These are phyloP conservation scores for Kalmanozyma brasiliensis DNA, from an alignment of 1,284 basidiomycete genomes.

Conservation along the genomic window DNA sequence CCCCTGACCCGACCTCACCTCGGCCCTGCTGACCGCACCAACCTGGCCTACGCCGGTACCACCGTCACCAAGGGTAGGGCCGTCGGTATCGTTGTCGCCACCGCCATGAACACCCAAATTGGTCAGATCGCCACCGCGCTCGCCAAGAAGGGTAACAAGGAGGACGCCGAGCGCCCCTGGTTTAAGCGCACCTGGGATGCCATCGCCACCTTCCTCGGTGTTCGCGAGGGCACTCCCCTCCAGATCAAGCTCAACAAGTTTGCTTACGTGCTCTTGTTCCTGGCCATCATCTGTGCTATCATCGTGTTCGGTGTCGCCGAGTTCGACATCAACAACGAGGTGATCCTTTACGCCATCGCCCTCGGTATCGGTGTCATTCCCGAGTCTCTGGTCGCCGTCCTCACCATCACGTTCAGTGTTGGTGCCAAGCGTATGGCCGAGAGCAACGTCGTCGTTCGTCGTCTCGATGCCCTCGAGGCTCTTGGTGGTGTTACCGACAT, in stretches of 20 bases:
- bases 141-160: constrained; percentile 31
- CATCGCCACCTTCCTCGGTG: constrained; percentile 67
- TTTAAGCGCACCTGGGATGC: constrained; percentile 53
- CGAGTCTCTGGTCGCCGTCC: constrained; percentile 69
- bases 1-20: constrained; percentile 45
- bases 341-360: constrained; percentile 70
- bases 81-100: constrained; percentile 57
- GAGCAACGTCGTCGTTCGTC: constrained; percentile 60
- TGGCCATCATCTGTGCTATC: constrained; percentile 72
- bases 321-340: constrained; percentile 68
- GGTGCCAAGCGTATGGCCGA: constrained; percentile 64
- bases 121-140: constrained; percentile 62
- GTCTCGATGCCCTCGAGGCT: constrained; percentile 62
- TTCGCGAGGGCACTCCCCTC: constrained; percentile 73
- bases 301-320: constrained; percentile 72
- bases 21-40: constrained; percentile 56
- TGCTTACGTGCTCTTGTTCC: constrained; percentile 74
- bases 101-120: constrained; percentile 57
- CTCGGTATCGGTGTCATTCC: constrained; percentile 65
- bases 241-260: constrained; percentile 76
- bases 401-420: constrained; percentile 59
- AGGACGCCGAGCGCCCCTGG: constrained; percentile 25
- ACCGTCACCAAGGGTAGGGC: constrained; percentile 62
- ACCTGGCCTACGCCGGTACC: constrained; percentile 56
- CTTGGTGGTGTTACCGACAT: constrained; percentile 59